These are phyloP conservation scores for Asclepias syriaca DNA, from an alignment of 257 asterid species.

Conservation along the genomic window DNA sequence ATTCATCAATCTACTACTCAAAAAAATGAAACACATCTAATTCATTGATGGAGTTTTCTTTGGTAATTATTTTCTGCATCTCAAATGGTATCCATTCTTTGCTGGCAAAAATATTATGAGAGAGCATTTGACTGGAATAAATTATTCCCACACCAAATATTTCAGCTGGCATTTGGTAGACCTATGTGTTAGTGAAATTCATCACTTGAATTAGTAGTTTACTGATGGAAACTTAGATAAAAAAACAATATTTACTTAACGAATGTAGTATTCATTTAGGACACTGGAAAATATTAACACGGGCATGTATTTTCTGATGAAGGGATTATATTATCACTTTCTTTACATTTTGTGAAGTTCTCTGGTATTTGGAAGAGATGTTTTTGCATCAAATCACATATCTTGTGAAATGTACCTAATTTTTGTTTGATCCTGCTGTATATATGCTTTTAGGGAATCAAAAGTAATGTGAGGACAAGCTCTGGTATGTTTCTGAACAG, in stretches of 20 bases:
- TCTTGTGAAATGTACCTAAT: background rate
- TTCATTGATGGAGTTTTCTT: background rate
- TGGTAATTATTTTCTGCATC: background rate
- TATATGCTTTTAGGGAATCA: conserved; percentile 49
- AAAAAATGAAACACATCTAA: background rate
- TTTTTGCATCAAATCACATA: background rate
- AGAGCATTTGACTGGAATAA: background rate
- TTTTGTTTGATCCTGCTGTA: conserved; percentile 2
- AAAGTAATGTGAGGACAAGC: conserved; percentile 74
- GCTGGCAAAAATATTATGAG: background rate
- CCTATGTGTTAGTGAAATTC: background rate
- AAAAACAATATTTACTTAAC: background rate
- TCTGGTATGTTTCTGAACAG: conserved; percentile 74
- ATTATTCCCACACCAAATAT: background rate
- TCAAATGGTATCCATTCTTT: background rate
- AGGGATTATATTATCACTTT: background rate
- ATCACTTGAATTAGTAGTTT: background rate
- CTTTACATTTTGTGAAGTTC: background rate
- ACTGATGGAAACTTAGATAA: background rate
- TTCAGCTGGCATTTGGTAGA: background rate
- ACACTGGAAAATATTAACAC: background rate
- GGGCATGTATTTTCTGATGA: background rate
- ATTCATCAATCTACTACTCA: background rate
- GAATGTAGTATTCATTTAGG: background rate
- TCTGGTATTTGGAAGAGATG: background rate